A percentile compares a stretch with the other conserved stretches of the same genome.
phyloP scores from a whole-genome alignment of 129 eudicot species.

The Arctium lappa region DNA sequence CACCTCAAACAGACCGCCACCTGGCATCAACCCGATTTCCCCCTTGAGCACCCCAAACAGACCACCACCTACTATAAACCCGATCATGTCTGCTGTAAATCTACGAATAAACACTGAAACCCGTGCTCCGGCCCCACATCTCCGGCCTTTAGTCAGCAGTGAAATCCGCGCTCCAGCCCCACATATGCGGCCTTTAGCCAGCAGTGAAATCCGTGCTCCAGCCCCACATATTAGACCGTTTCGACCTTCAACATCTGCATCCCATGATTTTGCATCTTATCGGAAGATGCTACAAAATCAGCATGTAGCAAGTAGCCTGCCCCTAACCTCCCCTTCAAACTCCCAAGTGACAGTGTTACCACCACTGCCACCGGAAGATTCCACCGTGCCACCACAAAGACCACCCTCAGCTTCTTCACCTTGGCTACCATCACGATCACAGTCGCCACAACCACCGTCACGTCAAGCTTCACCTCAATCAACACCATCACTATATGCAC shows the following conservation, averaged over 20 bases:
- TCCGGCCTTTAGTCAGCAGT: slow-evolving; percentile 33
- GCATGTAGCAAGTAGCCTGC: slow-evolving; percentile 17
- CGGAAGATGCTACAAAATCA: slow-evolving; percentile 26
- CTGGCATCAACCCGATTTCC: slow-evolving; percentile 5
- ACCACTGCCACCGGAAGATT: slow-evolving; percentile 7
- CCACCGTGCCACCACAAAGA: neutral
- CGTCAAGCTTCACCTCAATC: neutral
- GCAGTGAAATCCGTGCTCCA: slow-evolving; percentile 44
- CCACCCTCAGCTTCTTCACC: neutral
- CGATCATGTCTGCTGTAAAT: slow-evolving; percentile 34
- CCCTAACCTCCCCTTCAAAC: neutral
- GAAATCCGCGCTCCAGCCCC: slow-evolving; percentile 56
- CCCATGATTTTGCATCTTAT: slow-evolving; percentile 20
- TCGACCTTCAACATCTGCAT: slow-evolving; percentile 32
- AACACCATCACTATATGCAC: neutral
- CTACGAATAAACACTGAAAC: slow-evolving; percentile 36
- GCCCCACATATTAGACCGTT: slow-evolving; percentile 59
- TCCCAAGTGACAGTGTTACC: slow-evolving; percentile 10
- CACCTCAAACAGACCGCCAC: neutral
- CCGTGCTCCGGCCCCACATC: slow-evolving; percentile 55
- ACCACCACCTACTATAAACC: slow-evolving; percentile 41
- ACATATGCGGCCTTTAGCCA: slow-evolving; percentile 35
- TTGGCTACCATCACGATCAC: neutral
- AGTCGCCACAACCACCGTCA: neutral
- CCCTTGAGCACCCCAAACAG: neutral